phyloP scores from a whole-genome alignment of 2,329 filamentous ascomycete genomes.

The Macrophomina pseudophaseolina region DNA sequence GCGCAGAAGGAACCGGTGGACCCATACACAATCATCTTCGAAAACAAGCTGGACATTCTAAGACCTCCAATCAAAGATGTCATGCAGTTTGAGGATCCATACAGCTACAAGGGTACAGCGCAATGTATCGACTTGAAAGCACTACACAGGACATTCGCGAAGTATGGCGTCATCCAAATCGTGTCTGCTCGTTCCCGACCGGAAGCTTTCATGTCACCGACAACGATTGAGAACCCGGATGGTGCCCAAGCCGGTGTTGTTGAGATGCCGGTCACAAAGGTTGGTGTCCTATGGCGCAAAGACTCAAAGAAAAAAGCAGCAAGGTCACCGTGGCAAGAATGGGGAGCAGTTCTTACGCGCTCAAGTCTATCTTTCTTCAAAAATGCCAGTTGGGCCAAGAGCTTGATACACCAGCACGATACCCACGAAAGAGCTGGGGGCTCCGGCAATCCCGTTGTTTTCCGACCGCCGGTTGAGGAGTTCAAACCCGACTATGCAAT shows the following conservation, averaged over 20 bases:
- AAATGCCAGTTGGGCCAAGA: slow-evolving; percentile 91
- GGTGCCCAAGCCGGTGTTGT: slow-evolving; percentile 92
- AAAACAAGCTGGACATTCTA: slow-evolving; percentile 81
- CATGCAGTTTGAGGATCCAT: slow-evolving; percentile 89
- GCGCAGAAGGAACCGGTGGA: slow-evolving; percentile 84
- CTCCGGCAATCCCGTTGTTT: slow-evolving; percentile 77
- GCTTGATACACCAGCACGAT: slow-evolving; percentile 86
- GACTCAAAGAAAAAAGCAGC: slow-evolving; percentile 92
- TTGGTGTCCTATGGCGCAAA: slow-evolving; percentile 93
- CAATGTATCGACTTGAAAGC: slow-evolving; percentile 78
- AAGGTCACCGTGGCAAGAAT: slow-evolving; percentile 97
- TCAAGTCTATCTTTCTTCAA: slow-evolving; percentile 97
- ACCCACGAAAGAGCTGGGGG: slow-evolving; percentile 78
- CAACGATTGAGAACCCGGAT: slow-evolving; percentile 80
- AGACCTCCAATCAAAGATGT: slow-evolving; percentile 89
- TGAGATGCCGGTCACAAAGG: slow-evolving; percentile 96
- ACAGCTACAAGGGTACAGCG: slow-evolving; percentile 81
- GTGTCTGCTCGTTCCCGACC: slow-evolving; percentile 91
- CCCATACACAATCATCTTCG: slow-evolving; percentile 91
- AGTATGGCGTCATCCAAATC: slow-evolving; percentile 90
- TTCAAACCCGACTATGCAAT: slow-evolving; percentile 95
- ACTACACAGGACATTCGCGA: slow-evolving; percentile 86
- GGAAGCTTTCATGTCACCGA: slow-evolving; percentile 91
- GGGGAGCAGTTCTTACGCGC: slow-evolving; percentile 95
- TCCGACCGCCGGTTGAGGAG: slow-evolving; percentile 85